A percentile compares a stretch with the other conserved stretches of the same genome.
Conservation (phyloP, 2,329 filamentous ascomycete genomes). For the Cladosporium phlei region DNA sequence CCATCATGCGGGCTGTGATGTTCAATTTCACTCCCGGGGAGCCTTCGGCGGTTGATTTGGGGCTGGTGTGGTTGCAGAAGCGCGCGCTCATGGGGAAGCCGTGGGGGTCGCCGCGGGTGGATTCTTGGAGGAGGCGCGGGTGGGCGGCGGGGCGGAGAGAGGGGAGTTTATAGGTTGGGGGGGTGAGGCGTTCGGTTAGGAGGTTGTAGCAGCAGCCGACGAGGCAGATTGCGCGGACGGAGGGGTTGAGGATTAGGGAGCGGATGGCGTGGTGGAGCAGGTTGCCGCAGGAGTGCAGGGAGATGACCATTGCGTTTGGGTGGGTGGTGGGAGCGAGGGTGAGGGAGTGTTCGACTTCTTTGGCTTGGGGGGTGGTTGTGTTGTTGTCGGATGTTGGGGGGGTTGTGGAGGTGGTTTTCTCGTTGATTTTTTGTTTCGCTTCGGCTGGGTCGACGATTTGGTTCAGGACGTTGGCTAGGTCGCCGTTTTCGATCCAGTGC, state of each 20-base stretch:
- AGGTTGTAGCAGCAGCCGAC: constrained; percentile 99
- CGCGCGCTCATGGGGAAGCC: constrained; percentile 88
- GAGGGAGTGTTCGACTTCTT: constrained; percentile 21
- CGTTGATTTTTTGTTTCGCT: constrained; percentile 13
- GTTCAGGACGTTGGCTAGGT: constrained; percentile 63
- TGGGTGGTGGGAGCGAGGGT: not conserved
- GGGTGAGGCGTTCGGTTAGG: constrained; percentile 81
- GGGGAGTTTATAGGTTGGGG: constrained; percentile 80
- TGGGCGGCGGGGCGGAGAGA: constrained; percentile 67
- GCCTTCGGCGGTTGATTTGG: constrained; percentile 14
- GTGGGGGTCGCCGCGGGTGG: constrained; percentile 71
- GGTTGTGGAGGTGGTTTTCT: not conserved
- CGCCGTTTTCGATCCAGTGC: constrained; percentile 67
- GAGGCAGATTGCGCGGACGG: constrained; percentile 85
- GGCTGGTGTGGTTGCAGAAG: constrained; percentile 50
- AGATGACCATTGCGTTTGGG: constrained; percentile 71
- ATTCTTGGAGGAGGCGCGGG: constrained; percentile 51
- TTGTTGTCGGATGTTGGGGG: constrained; percentile 1
- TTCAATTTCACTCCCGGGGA: constrained; percentile 69
- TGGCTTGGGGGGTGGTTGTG: constrained; percentile 14
- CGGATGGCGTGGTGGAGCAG: constrained; percentile 91
- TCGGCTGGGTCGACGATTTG: constrained; percentile 34
- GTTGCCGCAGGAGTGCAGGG: constrained; percentile 95
- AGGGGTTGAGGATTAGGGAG: constrained; percentile 76
- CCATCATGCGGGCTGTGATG: constrained; percentile 97